Base-by-base conservation (phyloP, 2,329 filamentous ascomycete species). In the Verticillium zaregamsianum region DNA sequence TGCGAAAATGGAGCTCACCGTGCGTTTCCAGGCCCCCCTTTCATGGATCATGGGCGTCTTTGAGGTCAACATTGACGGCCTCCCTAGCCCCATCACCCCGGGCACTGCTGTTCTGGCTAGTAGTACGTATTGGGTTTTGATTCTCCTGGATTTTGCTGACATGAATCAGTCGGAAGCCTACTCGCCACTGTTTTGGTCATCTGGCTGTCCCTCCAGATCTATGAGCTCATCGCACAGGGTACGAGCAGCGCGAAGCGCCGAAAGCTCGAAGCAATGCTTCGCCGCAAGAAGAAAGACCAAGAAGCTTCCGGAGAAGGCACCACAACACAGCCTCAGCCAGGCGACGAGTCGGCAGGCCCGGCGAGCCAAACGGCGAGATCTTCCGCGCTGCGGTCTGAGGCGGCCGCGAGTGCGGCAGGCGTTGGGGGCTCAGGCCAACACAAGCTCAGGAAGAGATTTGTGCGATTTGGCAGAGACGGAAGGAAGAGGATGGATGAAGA, bases 11-110 rank as follows among this genome's bases (percentile, higher is more conserved):
- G 6, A 7, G 25, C 6, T 11, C 11, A 7, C 32, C 20, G 5
- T n/a, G 14, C 2, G 4, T 20, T 28, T 5, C 0, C 3, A 65
- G 64, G 49, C 64, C 2, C 64, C 64, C 0, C 23, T 66, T 1
- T 66, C 64, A 1, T 66, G 59, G 59, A 63, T 63, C 35, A 66
- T 14, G 23, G 64, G 63, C 15, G 63, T 66, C 15, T 65, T 66
- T 9, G 58, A 64, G 4, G 62, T 66, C 12, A 54, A 59, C 12
- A 60, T 66, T 3, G 58, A 60, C 2, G 64, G 64, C 0, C 31
- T 66, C 0, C 45, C 59, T 0, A 52, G 49, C 9, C 64, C 64
- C 1, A 59, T 59, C 3, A 63, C 35, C 0, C 59, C 57, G 3
- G 63, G 63, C 1, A 63, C 57, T 0, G 33, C 63, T 1, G 54